Base-by-base conservation (phyloP, 2,329 filamentous ascomycete species). In the Graphilbum ipis-grandicollis region DNA sequence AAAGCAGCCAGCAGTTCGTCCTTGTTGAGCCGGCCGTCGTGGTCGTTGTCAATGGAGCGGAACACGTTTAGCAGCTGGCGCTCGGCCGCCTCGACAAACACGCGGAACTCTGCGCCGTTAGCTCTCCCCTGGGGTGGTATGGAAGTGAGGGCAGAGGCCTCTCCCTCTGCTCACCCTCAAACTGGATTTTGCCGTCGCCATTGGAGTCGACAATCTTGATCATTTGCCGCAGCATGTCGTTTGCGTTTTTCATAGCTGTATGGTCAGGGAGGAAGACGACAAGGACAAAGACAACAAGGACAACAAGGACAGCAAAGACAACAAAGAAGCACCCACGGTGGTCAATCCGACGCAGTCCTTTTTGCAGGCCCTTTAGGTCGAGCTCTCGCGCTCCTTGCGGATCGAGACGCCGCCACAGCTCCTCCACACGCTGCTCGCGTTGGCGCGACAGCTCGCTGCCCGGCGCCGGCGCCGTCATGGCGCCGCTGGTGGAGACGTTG, bases 141-240 rank as follows among this genome's bases (percentile, higher is more conserved):
- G n/a, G n/a, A n/a, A n/a, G n/a, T n/a, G n/a, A n/a, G n/a, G n/a
- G n/a, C n/a, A 12, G 19, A 14, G 22, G 19, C 15, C 29, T 15
- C 17, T 23, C 21, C 6, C 15, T 19, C 10, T 19, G 3, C 26
- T 4, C 31, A 90, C 84, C 84, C 59, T 85, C 71, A 54, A 83
- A 94, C 57, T 92, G 79, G 48, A 98, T 96, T 50, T 75, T 78
- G 44, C 88, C 84, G 56, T 96, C 85, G 19, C 75, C 73, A 52
- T 86, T 85, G 40, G 51, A 79, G 53, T 98, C 90, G 44, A 94
- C 85, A 42, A 78, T 71, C 45, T 69, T 66, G 53, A 94, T 69
- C 40, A 96, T 80, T 50, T 80, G 76, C 51, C 73, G 70, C 43
- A 98, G 68, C 64, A 96, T 74, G 28, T 71, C 65, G 56, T 93